Percentiles rank a stretch among this genome's conserved stretches.
phyloP scores from a whole-genome alignment of 208 protist species.

The Trypanosoma mega region DNA sequence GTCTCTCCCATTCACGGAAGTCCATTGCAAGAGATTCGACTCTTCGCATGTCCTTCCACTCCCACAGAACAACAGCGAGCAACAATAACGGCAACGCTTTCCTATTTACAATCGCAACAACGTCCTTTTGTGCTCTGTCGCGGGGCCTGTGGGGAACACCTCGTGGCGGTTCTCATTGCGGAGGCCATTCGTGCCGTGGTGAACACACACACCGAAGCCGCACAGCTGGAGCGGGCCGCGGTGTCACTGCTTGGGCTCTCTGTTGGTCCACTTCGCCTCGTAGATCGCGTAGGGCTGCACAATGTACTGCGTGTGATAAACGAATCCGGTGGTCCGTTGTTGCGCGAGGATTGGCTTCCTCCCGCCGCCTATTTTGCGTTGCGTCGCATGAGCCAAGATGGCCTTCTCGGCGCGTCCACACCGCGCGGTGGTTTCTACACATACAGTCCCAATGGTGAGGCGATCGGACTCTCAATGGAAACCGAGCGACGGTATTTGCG shows the following conservation, averaged over 20 bases:
- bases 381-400: conserved; percentile 39
- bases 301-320: conserved; percentile 37
- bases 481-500: conserved; percentile 28
- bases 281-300: conserved; percentile 48
- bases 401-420: conserved; percentile 31
- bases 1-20: conserved; percentile 33
- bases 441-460: conserved; percentile 15
- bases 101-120: conserved; percentile 42
- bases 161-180: conserved; percentile 41
- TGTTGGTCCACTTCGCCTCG: conserved; percentile 44
- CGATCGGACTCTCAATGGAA: conserved; percentile 11
- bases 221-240: conserved; percentile 46
- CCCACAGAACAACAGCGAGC: conserved; percentile 43
- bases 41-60: conserved; percentile 45
- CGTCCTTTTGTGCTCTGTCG: conserved; percentile 55
- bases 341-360: conserved; percentile 11
- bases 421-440: conserved; percentile 56
- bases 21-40: conserved; percentile 60
- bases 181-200: conserved; percentile 39
- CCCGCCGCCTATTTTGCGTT: conserved; percentile 15
- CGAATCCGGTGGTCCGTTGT: conserved; percentile 11
- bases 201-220: conserved; percentile 11
- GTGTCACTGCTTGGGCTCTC: conserved; percentile 38
- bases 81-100: conserved; percentile 44
- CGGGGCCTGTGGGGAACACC: conserved; percentile 31